Evolutionary conservation across 2,329 filamentous ascomycete genomes (phyloP), one percentile per base, ranked within the genome.

Genomic region (Calonectria ilicicola): DNA sequence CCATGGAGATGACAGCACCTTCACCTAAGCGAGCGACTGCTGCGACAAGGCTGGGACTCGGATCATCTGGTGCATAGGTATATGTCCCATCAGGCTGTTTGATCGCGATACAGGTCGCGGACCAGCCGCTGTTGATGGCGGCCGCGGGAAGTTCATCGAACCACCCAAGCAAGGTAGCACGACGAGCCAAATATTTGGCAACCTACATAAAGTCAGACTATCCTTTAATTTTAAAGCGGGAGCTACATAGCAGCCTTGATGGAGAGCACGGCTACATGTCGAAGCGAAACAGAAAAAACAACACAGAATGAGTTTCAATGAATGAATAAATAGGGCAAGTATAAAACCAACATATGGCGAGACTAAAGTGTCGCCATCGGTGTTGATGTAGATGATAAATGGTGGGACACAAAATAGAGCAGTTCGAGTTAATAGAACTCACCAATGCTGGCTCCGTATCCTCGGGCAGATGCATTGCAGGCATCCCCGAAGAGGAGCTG

Each of bases 111-210:
- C 79, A 76, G 17, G 79, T 80, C 5, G 74, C 71, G 3, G 77
- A 78, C 75, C 74, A 79, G 40, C 79, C 79, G n/a, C 70, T 79
- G 23, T 58, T 76, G 42, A 80, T 74, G 26, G 76, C 63, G 8
- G 72, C 46, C 2, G 72, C 60, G 14, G 72, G 72, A 26, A 76
- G 76, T 9, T 80, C 79, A 51, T 80, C 79, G 2, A 80, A 80
- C 77, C 76, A 80, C 1, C 79, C 79, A 1, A 80, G 72, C 2
- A 80, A 66, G 0, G 77, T 80, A 15, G 79, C 78, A 9, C 79
- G 76, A 10, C 78, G 78, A 4, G 78, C 73, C 1, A 80, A 74
- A 58, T 80, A 80, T 38, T 78, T 80, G 12, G 77, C 74, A 35
- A 80, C 65, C 78, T 80, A 35, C 0, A 7, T 5, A 10, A 1